Percentiles rank a stretch among this genome's conserved stretches.
Conservation (phyloP, 2,329 filamentous ascomycete genomes). For the Ceratocystis ficicola region DNA sequence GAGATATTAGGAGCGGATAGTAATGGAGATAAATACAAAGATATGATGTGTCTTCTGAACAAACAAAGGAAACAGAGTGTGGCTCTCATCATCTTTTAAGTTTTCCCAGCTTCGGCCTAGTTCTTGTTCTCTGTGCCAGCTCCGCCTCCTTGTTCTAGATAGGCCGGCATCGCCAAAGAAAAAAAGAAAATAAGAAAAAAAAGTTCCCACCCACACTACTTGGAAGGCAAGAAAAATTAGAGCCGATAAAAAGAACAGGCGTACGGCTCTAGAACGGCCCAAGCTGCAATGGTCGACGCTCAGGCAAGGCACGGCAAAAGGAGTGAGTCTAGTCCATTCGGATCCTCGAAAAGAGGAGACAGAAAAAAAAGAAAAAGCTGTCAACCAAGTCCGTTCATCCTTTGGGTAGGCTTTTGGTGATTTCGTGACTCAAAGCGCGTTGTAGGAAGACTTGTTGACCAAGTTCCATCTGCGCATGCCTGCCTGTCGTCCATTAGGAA, state of each 20-base stretch:
- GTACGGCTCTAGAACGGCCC: constrained; percentile 9
- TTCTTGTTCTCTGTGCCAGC: background rate
- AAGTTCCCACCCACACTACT: background rate
- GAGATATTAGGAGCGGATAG: background rate
- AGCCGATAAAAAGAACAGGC: constrained; percentile 9
- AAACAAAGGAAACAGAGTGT: background rate
- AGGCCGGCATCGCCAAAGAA: background rate
- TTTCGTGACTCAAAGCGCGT: background rate
- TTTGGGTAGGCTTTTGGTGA: background rate
- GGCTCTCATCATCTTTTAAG: constrained; percentile 8
- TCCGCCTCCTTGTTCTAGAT: background rate
- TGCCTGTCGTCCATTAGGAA: background rate
- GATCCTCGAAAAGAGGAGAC: constrained; percentile 6
- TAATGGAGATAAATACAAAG: background rate
- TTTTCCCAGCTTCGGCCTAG: background rate
- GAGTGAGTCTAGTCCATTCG: constrained; percentile 7
- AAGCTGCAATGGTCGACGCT: constrained; percentile 10
- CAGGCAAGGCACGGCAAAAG: constrained; percentile 4
- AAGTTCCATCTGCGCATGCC: background rate
- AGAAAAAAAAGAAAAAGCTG: background rate
- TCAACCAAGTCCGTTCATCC: constrained; percentile 1
- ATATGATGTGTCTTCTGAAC: background rate
- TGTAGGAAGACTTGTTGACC: background rate
- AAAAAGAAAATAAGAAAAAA: background rate
- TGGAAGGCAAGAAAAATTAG: background rate